A percentile compares a stretch with the other conserved stretches of the same genome.
These are phyloP conservation scores for Globisporangium nodosum DNA, from an alignment of 352 stramenopile species.

Conservation along the genomic window DNA sequence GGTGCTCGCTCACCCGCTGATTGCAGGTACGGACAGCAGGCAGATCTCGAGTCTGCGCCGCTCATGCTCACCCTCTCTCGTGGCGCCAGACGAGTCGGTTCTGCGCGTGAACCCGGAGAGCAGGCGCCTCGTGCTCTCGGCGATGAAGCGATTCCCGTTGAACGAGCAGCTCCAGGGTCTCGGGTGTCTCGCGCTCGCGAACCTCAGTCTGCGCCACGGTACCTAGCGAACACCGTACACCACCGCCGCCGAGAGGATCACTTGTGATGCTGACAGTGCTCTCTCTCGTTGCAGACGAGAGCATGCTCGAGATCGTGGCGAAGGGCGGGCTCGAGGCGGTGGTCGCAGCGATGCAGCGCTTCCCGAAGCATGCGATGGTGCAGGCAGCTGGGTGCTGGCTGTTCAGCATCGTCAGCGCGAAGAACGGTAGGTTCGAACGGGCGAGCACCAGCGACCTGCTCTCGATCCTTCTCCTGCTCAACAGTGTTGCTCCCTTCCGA, in stretches of 20 bases:
- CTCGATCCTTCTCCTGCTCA: not conserved
- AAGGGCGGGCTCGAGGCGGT: constrained; percentile 46
- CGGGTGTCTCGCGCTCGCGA: constrained; percentile 42
- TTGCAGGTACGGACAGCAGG: constrained; percentile 21
- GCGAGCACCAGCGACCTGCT: too few species aligned
- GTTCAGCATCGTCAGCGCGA: constrained; percentile 39
- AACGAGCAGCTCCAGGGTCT: constrained; percentile 54
- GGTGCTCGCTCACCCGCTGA: constrained; percentile 45
- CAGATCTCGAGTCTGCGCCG: too few species aligned
- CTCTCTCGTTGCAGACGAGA: constrained; percentile 23
- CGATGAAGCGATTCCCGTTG: constrained; percentile 53
- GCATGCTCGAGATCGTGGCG: constrained; percentile 47
- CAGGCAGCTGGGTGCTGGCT: constrained; percentile 54
- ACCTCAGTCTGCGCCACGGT: constrained; percentile 54
- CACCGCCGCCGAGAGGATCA: too few species aligned
- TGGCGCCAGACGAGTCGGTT: constrained; percentile 28
- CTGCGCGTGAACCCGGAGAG: constrained; percentile 50
- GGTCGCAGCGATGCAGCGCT: constrained; percentile 46
- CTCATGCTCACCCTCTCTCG: not conserved
- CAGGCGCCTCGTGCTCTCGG: constrained; percentile 42
- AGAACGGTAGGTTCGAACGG: constrained; percentile 24
- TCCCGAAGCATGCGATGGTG: constrained; percentile 31
- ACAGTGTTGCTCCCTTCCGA: not conserved
- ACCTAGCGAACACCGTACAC: not conserved
- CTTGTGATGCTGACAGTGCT: too few species aligned